These are phyloP conservation scores for Babesia gibsoni DNA, from an alignment of 169 alveolate genomes.

Conservation along the genomic window DNA sequence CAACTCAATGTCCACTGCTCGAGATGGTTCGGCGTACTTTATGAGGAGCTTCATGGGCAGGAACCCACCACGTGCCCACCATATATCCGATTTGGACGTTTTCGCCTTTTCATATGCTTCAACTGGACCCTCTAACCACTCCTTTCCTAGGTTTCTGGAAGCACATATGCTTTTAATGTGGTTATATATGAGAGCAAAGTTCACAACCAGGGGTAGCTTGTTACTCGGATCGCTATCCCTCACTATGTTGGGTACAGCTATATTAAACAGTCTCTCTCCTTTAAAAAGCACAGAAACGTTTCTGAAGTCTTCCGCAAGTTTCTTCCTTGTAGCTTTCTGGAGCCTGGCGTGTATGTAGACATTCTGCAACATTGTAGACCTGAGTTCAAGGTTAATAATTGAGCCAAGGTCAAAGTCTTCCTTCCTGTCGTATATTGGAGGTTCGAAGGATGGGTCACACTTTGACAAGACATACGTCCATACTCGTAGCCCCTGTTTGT, in stretches of 20 bases:
- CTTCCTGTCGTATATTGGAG: conserved; percentile 15
- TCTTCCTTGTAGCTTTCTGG: neutral
- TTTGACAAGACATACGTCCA: conserved; percentile 44
- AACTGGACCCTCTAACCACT: conserved; percentile 40
- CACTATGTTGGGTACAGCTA: conserved; percentile 38
- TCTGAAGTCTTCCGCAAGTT: conserved; percentile 14
- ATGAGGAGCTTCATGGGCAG: conserved; percentile 32
- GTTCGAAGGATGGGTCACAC: conserved; percentile 37
- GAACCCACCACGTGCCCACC: conserved; percentile 60
- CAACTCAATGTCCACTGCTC: conserved; percentile 7
- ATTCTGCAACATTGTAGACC: neutral
- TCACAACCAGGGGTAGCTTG: conserved; percentile 25
- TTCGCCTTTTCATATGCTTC: conserved; percentile 27
- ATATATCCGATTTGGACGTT: conserved; percentile 3
- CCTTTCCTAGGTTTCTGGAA: conserved; percentile 1
- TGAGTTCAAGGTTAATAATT: conserved; percentile 8
- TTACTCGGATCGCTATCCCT: neutral
- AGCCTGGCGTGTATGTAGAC: conserved; percentile 4
- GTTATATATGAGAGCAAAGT: conserved; percentile 33
- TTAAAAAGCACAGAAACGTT: conserved; percentile 20
- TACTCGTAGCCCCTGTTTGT: conserved; percentile 34
- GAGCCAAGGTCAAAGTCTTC: conserved; percentile 1
- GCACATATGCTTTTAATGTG: conserved; percentile 22
- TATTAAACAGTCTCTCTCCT: conserved; percentile 36
- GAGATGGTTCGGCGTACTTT: conserved; percentile 9